A percentile compares a stretch with the other conserved stretches of the same genome.
phyloP scores from a whole-genome alignment of 352 stramenopile genomes.

The Phytopythium oedochilum region DNA sequence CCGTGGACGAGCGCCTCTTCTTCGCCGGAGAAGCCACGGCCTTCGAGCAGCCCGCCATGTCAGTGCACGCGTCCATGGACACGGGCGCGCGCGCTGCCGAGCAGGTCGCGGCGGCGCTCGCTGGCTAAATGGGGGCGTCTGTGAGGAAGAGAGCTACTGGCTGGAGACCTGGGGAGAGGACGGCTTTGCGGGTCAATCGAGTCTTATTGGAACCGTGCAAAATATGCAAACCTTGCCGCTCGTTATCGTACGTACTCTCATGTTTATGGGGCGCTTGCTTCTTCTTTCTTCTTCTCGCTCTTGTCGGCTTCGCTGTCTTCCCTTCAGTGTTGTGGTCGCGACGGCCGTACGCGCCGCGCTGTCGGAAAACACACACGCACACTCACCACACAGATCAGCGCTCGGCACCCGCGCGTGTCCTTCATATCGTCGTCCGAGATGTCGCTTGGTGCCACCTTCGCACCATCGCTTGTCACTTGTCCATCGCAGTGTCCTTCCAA shows the following conservation, averaged over 20 bases:
- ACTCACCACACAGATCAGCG: slow-evolving; percentile 1
- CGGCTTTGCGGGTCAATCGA: background rate
- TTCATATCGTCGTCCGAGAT: background rate
- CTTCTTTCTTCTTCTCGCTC: background rate
- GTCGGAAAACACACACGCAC: slow-evolving; percentile 1
- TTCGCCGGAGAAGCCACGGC: slow-evolving; percentile 80
- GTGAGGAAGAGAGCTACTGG: no score
- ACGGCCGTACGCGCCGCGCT: background rate
- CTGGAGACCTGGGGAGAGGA: no score
- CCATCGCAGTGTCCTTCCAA: background rate
- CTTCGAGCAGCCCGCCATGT: slow-evolving; percentile 79
- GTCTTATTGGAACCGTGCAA: slow-evolving; percentile 2
- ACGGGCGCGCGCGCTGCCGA: slow-evolving; percentile 62
- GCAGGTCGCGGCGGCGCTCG: slow-evolving; percentile 43
- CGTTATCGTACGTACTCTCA: slow-evolving; percentile 4
- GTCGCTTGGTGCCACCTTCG: background rate
- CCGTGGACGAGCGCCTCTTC: slow-evolving; percentile 68
- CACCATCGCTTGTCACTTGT: background rate
- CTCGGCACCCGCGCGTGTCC: background rate
- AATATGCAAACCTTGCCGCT: slow-evolving; percentile 1
- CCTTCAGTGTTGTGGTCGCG: background rate
- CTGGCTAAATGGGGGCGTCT: background rate
- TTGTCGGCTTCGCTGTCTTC: background rate
- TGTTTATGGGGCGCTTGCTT: slow-evolving; percentile 1
- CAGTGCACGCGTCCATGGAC: slow-evolving; percentile 78